Base-by-base conservation (phyloP, 768 basidiomycete species). In the Filobasidium wieringae region DNA sequence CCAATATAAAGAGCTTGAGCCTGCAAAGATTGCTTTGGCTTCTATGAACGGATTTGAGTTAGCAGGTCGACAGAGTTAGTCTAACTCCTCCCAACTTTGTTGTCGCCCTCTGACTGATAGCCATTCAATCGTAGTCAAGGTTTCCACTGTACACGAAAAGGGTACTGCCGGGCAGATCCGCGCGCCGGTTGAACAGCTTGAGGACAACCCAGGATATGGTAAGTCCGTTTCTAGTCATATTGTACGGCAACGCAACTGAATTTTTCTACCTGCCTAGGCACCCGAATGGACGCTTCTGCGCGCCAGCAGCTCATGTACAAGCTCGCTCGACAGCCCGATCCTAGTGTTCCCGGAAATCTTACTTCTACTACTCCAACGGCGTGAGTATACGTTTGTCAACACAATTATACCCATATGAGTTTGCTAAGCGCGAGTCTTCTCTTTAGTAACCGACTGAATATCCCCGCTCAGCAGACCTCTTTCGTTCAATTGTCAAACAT, bases 241-340 rank as follows among this genome's bases (percentile, higher is more conserved):
- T 30, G 33, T 4, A 29, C n/a, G 17, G 19, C 19, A 14, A 19
- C 19, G 17, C 26, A 27, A 1, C 24, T 27, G 26, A 17, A 6
- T 22, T 37, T 11, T n/a, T 52, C 5, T 24, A 15, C 51, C 22
- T 26, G 12, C 27, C 24, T 22, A 55, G 31, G 55, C 36, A 55
- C 61, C 70, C 92, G 89, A 87, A 82, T 95, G 80, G 95, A 95
- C 79, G 88, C 88, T 79, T 88, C 87, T 70, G 89, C 90, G 72
- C 88, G 95, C 77, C 91, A 95, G 80, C 88, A 90, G 75, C 88
- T 99, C 79, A 99, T 99, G 95, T 89, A 92, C 78, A 99, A 97
- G 84, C 88, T 99, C 81, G 91, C 95, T 75, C 89, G 95, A 79
- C 63, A 62, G 51, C 87, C 83, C 76, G 76, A 76, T 51, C 63